Conservation (phyloP, 2,329 filamentous ascomycete genomes). For the Claviceps sp. region DNA sequence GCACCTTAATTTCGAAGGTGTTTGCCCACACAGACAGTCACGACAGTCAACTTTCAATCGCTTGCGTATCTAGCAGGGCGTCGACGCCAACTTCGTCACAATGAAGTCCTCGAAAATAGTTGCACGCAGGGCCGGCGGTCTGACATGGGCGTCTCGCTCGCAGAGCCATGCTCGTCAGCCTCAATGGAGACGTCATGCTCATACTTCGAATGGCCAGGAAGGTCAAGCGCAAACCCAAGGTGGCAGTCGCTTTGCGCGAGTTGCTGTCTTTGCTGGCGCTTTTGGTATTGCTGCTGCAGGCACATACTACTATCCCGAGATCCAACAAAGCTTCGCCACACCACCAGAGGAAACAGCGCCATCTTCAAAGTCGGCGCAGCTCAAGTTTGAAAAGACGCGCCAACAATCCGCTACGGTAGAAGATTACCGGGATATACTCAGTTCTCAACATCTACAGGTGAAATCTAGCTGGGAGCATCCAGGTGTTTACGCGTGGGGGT, state of each 20-base stretch:
- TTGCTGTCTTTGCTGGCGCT: conserved; percentile 15
- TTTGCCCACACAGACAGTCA: background rate
- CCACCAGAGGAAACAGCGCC: conserved; percentile 8
- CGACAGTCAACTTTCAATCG: background rate
- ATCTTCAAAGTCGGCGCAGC: conserved; percentile 33
- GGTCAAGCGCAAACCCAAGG: conserved; percentile 11
- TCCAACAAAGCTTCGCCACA: conserved; percentile 14
- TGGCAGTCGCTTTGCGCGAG: conserved; percentile 12
- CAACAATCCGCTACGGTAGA: conserved; percentile 47
- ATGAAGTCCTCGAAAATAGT: conserved; percentile 20
- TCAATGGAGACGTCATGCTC: conserved; percentile 18
- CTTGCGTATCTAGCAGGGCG: background rate
- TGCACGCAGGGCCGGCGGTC: conserved; percentile 15
- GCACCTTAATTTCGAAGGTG: background rate
- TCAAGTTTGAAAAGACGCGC: conserved; percentile 56
- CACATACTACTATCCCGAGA: conserved; percentile 23
- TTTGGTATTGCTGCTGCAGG: conserved; percentile 26
- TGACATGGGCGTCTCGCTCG: conserved; percentile 13
- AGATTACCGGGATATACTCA: conserved; percentile 62
- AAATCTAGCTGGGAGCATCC: conserved; percentile 70
- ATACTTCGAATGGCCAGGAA: conserved; percentile 12
- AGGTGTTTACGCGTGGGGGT: conserved; percentile 89
- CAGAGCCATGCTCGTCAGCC: conserved; percentile 11
- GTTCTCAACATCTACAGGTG: conserved; percentile 77
- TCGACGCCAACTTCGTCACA: background rate